Evolutionary conservation across 306 rosid species (phyloP).

Genomic region (Cicer yamashitae): DNA sequence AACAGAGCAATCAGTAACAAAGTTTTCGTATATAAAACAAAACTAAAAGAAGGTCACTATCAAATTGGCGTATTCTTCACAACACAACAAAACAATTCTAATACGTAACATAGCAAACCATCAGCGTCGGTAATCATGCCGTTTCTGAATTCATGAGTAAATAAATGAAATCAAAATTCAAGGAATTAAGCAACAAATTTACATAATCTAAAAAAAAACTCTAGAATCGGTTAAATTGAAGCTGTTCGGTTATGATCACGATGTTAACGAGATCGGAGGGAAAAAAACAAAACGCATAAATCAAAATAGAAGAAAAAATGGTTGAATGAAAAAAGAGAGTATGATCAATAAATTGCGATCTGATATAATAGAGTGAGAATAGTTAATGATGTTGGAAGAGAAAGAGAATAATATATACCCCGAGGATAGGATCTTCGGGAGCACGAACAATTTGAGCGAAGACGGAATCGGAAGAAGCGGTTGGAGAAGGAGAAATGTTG

Average conservation of each 20-base stretch:
- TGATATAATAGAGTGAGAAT: not conserved
- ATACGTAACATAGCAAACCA: slow-evolving; percentile 32
- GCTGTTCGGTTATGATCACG: not conserved
- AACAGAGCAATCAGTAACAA: slow-evolving; percentile 15
- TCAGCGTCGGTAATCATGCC: slow-evolving; percentile 12
- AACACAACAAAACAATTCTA: slow-evolving; percentile 11
- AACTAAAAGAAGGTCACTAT: not conserved
- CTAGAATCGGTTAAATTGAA: not conserved
- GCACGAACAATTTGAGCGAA: slow-evolving; percentile 84
- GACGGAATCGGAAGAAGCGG: slow-evolving; percentile 66
- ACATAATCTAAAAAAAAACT: not conserved
- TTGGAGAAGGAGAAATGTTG: slow-evolving; percentile 62
- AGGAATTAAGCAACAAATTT: not conserved
- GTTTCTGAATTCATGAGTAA: slow-evolving; percentile 1
- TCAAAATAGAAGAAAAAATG: not conserved
- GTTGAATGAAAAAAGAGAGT: not conserved
- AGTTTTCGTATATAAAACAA: not conserved
- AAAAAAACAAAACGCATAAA: not conserved
- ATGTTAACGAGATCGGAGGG: not conserved
- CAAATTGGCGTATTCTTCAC: slow-evolving; percentile 10
- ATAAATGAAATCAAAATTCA: not conserved
- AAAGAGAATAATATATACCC: slow-evolving; percentile 53
- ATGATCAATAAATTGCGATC: slow-evolving; percentile 7
- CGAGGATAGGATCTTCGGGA: slow-evolving; percentile 98
- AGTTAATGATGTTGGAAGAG: not conserved